These are phyloP conservation scores for Termitomyces sp. DNA, from an alignment of 768 basidiomycete species.

Conservation along the genomic window DNA sequence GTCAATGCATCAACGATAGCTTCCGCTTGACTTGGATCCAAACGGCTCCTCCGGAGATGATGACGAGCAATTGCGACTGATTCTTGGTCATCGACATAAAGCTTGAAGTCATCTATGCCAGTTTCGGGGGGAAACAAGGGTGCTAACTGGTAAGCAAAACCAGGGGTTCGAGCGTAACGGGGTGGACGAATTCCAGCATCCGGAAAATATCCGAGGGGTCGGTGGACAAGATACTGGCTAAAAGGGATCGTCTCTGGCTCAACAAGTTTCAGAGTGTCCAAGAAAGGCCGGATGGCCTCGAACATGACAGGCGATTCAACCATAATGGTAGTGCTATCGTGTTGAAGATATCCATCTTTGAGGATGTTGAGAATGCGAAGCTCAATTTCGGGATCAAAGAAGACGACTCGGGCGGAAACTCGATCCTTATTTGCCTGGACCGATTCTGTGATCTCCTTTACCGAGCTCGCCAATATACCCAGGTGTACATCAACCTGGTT, in stretches of 20 bases:
- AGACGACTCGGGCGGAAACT: slow-evolving; percentile 51
- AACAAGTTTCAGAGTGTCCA: slow-evolving; percentile 49
- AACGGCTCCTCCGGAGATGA: slow-evolving; percentile 48
- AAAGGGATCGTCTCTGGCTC: slow-evolving; percentile 63
- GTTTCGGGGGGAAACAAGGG: slow-evolving; percentile 47
- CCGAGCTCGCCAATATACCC: slow-evolving; percentile 46
- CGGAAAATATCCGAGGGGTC: slow-evolving; percentile 31
- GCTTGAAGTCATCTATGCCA: slow-evolving; percentile 36
- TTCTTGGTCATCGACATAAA: slow-evolving; percentile 38
- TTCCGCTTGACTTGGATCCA: slow-evolving; percentile 73
- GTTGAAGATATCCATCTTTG: slow-evolving; percentile 16
- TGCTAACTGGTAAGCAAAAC: slow-evolving; percentile 55
- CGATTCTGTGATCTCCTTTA: slow-evolving; percentile 44
- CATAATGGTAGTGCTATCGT: slow-evolving; percentile 35
- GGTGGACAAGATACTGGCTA: slow-evolving; percentile 50
- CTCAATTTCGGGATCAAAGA: slow-evolving; percentile 63
- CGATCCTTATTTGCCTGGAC: slow-evolving; percentile 30
- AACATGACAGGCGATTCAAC: slow-evolving; percentile 67
- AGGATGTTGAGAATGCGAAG: slow-evolving; percentile 38
- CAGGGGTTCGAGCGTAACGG: slow-evolving; percentile 49
- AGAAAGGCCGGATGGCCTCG: slow-evolving; percentile 66
- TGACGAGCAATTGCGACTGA: slow-evolving; percentile 49
- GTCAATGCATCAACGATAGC: slow-evolving; percentile 62
- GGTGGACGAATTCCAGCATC: slow-evolving; percentile 46
- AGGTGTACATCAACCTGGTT: slow-evolving; percentile 44